Conservation (phyloP, 2,329 filamentous ascomycete species). For the Arthrobotrys musiformis region DNA sequence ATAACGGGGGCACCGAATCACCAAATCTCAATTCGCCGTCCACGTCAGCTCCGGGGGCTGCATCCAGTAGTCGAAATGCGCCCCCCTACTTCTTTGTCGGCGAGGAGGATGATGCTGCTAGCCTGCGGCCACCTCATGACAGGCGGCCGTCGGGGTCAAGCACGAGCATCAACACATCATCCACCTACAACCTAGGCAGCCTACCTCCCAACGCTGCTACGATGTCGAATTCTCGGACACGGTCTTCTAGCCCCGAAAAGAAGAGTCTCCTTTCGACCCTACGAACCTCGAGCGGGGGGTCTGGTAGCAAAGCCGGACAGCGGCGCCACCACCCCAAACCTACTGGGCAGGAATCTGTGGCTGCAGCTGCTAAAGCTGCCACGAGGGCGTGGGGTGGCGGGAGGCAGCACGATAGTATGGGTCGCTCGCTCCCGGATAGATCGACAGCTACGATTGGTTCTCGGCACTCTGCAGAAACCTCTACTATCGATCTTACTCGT, state of each 20-base stretch:
- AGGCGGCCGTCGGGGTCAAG: slow-evolving; percentile 33
- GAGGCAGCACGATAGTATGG: slow-evolving; percentile 16
- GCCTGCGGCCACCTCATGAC: slow-evolving; percentile 58
- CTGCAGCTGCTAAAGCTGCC: slow-evolving; percentile 67
- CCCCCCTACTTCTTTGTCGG: slow-evolving; percentile 64
- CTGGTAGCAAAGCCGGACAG: slow-evolving; percentile 18
- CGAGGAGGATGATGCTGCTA: slow-evolving; percentile 68
- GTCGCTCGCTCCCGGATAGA: slow-evolving; percentile 40
- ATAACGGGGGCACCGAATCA: slow-evolving; percentile 43
- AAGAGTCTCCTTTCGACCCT: slow-evolving; percentile 57
- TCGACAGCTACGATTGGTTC: slow-evolving; percentile 37
- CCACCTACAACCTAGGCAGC: slow-evolving; percentile 22
- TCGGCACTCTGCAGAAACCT: slow-evolving; percentile 34
- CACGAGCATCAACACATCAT: slow-evolving; percentile 41
- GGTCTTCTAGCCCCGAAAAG: slow-evolving; percentile 57
- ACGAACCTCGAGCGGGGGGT: slow-evolving; percentile 52
- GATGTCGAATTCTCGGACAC: slow-evolving; percentile 17
- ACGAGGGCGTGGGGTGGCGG: slow-evolving; percentile 70
- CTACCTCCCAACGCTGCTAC: slow-evolving; percentile 37
- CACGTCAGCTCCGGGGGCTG: slow-evolving; percentile 62
- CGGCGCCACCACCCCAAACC: slow-evolving; percentile 34
- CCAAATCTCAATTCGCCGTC: slow-evolving; percentile 31
- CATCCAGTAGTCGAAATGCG: slow-evolving; percentile 62
- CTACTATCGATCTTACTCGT: slow-evolving; percentile 35
- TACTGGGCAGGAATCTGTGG: slow-evolving; percentile 43